These are phyloP conservation scores for Ceraceosorus bombacis DNA, from an alignment of 1,284 basidiomycete species.

Conservation along the genomic window DNA sequence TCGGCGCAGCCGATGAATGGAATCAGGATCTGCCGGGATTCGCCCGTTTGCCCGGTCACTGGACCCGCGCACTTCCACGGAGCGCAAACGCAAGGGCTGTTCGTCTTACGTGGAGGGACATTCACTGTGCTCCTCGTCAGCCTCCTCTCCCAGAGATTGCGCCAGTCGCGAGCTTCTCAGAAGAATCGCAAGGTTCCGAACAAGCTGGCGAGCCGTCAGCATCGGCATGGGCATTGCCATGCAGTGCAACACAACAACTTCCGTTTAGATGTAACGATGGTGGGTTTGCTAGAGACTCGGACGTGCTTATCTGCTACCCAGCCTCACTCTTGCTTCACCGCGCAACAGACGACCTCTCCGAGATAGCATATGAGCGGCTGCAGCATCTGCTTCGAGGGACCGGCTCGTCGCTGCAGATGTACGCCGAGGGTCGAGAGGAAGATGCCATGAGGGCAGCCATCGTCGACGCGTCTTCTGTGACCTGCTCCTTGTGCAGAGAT, in stretches of 20 bases:
- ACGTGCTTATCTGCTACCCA: background rate
- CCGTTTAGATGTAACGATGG: conserved; percentile 1
- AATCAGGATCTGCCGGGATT: too few species aligned
- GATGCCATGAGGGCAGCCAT: too few species aligned
- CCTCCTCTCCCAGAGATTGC: background rate
- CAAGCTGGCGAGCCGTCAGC: background rate
- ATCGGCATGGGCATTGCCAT: background rate
- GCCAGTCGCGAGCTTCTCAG: background rate
- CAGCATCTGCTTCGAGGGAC: conserved; percentile 19
- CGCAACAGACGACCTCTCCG: conserved; percentile 4
- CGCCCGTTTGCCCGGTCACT: conserved; percentile 11
- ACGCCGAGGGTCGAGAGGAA: conserved; percentile 10
- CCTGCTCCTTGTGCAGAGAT: too few species aligned
- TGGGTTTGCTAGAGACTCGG: conserved; percentile 1
- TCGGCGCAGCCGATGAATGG: too few species aligned
- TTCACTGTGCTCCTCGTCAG: conserved; percentile 5
- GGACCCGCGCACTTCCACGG: conserved; percentile 11
- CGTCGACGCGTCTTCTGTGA: too few species aligned
- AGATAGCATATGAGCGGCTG: conserved; percentile 23
- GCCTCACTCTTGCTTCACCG: background rate
- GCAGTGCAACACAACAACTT: background rate
- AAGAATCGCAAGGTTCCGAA: conserved; percentile 3
- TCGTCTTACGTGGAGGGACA: conserved; percentile 11
- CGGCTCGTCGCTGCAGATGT: conserved; percentile 3
- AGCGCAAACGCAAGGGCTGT: conserved; percentile 12